Evolutionary conservation across 306 rosid genomes (phyloP), one percentile per base, ranked within the genome.

Genomic region (Castanospermum australe): DNA sequence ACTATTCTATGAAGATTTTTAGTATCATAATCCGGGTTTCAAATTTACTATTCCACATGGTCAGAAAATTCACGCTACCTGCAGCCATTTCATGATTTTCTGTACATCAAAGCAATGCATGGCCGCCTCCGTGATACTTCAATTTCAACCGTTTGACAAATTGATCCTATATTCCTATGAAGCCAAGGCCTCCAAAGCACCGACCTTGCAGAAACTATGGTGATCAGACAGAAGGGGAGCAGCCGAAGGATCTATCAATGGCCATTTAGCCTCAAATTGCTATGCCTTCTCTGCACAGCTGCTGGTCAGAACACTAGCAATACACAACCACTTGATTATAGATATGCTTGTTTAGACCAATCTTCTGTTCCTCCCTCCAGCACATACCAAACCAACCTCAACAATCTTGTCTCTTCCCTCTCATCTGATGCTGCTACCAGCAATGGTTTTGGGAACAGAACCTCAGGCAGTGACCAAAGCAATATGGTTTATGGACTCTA

Each of bases 261-360:
- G 85, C 10, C 57, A 9, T 75, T 75, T 51, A 67, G 42, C 8
- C 39, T 81, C 71, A 75, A 75, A 57, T 67, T 81, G 1, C 5
- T 36, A 8, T 35, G 3, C 33, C 79, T 84, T 20, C 3, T 81
- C 22, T 71, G 51, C 41, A 38, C 65, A 28, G 51, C 17, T 30
- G 10, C 68, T 22, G 21, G 55, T 1, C 77, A 85, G 50, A 81
- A 77, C 65, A 83, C 0, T 18, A 71, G 64, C 79, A 66, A 71
- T 7, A n/a, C 60, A 41, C 64, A 48, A 56, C 64, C 54, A 39
- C 83, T 73, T 59, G 81, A 81, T 59, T 81, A 85, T 61, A 76
- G 88, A 38, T 77, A 81, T 67, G 83, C 83, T 35, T 85, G 88
- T 81, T 73, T 81, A 56, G 88, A 85, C 20, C 83, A 81, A 73